These are phyloP conservation scores for Starmerella sirachaensis DNA, from an alignment of 805 yeast species.

Conservation along the genomic window DNA sequence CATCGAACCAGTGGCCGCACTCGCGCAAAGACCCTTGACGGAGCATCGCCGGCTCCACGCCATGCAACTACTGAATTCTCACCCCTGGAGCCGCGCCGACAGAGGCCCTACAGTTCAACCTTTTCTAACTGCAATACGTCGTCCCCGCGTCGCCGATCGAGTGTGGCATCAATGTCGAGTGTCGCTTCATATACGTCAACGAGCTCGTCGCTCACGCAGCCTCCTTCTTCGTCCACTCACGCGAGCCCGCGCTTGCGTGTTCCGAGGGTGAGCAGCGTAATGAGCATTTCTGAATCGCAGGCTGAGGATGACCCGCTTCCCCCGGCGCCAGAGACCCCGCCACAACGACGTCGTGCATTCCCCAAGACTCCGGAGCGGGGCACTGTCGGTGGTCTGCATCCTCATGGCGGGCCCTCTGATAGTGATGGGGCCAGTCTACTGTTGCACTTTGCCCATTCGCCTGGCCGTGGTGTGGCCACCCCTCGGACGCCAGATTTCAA, in stretches of 20 bases:
- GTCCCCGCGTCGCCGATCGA: too few relatives aligned
- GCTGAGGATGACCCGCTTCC: conserved; percentile 12
- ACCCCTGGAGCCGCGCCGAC: too few relatives aligned
- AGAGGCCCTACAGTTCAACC: too few relatives aligned
- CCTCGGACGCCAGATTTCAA: conserved; percentile 42
- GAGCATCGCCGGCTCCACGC: conserved; percentile 16
- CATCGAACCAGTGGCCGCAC: too few relatives aligned
- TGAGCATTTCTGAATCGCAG: neutral
- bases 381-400: conserved; percentile 2
- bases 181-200: too few relatives aligned
- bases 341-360: conserved; percentile 14
- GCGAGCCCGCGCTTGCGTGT: neutral
- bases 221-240: neutral
- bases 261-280: neutral
- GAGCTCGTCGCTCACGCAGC: too few relatives aligned
- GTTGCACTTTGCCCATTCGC: conserved; percentile 74
- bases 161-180: neutral
- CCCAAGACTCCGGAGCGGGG: conserved; percentile 26
- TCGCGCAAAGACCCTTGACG: conserved; percentile 22
- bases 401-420: too few relatives aligned
- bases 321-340: conserved; percentile 17
- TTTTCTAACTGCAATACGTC: too few relatives aligned
- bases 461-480: conserved; percentile 31
- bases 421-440: conserved; percentile 70
- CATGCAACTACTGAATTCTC: conserved; percentile 5